Base-by-base conservation (phyloP, 345 rosid genomes). In the Linum tenue region DNA sequence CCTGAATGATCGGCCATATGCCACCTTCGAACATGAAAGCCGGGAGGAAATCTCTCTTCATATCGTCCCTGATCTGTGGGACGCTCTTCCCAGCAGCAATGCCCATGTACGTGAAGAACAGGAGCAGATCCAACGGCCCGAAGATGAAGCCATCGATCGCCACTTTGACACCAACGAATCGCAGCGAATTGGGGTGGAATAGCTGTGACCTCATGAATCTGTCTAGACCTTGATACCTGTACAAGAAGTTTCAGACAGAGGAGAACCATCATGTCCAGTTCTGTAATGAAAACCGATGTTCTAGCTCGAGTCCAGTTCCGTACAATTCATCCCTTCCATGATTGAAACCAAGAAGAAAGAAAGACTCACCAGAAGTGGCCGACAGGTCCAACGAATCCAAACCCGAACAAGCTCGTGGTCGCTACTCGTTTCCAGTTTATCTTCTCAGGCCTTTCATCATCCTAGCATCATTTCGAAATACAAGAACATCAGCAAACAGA, bases 381-480 rank as follows among this genome's bases (percentile, higher is more conserved):
- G 50, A 73, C 67, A 15, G 80, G 83, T 73, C 80, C 83, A 62
- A 79, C 78, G 63, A 79, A 76, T 59, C 72, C 78, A 43, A 76
- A 66, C 39, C 83, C 83, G 56, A 76, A 79, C 58, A 79, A 62
- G 69, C 78, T 79, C 40, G 83, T 76, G 31, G 78, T 62, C 9
- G 78, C 74, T 36, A 73, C 80, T 73, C 83, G 64, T 73, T 50
- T 76, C 83, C 76, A 76, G 31, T 73, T 60, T 14, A 79, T 66
- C 64, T 56, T 69, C 40, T 42, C 5, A 36, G 50, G 42, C n/a
- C 65, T 71, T 51, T 76, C 65, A 55, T 70, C 70, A 42, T 68
- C 71, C 80, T 76, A 70, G 39, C 14, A 48, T 9, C 22, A 50
- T 40, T 63, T 58, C 3, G 50, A 43, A 48, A 48, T 9, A 48